These are phyloP conservation scores for Articulospora tetracladia DNA, from an alignment of 495 filamentous ascomycete genomes.

Conservation along the genomic window DNA sequence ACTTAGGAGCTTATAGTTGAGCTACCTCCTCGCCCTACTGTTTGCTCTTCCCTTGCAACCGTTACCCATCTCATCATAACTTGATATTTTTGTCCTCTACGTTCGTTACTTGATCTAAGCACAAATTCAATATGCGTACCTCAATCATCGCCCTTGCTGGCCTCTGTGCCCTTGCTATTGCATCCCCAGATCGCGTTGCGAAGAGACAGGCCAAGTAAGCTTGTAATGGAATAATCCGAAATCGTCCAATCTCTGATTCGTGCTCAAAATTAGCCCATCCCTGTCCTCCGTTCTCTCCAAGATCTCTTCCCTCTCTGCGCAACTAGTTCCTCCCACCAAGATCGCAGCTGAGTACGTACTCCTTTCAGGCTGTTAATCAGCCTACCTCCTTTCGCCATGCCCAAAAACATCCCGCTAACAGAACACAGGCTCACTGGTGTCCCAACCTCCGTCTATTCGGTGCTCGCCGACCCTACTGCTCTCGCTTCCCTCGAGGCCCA, in stretches of 20 bases:
- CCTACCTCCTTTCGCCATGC: no score
- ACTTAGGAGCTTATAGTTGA: background rate
- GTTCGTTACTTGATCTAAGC: background rate
- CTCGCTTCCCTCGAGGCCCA: background rate
- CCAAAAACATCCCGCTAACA: no score
- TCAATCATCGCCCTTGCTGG: constrained; percentile 5
- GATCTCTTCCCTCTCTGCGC: background rate
- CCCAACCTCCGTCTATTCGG: background rate
- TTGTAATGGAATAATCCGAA: background rate
- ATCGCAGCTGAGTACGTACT: constrained; percentile 7
- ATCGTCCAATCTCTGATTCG: background rate
- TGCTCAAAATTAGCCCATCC: background rate
- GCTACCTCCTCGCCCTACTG: background rate
- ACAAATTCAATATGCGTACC: constrained; percentile 1
- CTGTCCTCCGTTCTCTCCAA: background rate
- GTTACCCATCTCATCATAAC: background rate
- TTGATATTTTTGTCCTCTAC: background rate
- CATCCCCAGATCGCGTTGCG: background rate
- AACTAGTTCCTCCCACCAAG: background rate
- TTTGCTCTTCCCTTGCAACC: no score
- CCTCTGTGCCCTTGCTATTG: constrained; percentile 5
- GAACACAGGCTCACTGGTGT: constrained; percentile 9
- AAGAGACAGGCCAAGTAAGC: background rate
- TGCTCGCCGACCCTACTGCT: background rate
- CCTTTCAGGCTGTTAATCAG: background rate